Percentiles rank a stretch among this genome's conserved stretches.
Conservation (phyloP, 2,329 filamentous ascomycete genomes). For the Colletotrichum costaricense region DNA sequence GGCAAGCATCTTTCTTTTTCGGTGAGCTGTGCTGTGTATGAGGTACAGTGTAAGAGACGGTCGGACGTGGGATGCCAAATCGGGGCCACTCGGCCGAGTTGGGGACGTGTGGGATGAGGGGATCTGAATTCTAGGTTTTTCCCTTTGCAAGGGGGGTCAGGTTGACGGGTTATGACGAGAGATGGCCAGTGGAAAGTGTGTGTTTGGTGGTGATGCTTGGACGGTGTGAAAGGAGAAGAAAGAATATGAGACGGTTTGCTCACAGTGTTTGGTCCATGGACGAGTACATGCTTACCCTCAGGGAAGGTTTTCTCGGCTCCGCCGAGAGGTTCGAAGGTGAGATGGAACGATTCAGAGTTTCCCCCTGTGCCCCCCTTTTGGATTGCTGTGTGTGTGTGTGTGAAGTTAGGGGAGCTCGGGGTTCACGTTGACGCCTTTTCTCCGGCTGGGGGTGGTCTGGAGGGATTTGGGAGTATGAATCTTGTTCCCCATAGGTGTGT, state of each 20-base stretch:
- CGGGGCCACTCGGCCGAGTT: not conserved
- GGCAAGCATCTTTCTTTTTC: not conserved
- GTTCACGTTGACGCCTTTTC: not conserved
- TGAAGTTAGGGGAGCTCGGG: not conserved
- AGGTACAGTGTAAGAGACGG: too few species aligned
- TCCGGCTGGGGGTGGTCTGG: not conserved
- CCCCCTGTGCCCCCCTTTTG: not conserved
- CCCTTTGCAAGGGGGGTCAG: too few species aligned
- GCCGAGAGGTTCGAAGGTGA: not conserved
- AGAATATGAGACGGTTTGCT: not conserved
- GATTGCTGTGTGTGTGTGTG: not conserved
- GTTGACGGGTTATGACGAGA: too few species aligned
- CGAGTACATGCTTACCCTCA: not conserved
- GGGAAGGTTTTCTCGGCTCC: not conserved
- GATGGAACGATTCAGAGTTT: not conserved
- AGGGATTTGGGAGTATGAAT: not conserved
- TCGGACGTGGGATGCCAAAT: not conserved
- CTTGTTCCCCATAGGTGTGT: not conserved
- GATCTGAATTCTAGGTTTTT: not conserved
- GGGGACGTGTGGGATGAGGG: not conserved
- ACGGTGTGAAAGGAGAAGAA: not conserved
- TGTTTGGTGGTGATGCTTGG: too few species aligned
- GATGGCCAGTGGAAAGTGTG: too few species aligned
- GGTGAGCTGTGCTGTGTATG: too few species aligned
- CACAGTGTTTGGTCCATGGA: not conserved